These are phyloP conservation scores for Linnemannia elongata DNA, from an alignment of 192 early-diverging fungal species.

Conservation along the genomic window DNA sequence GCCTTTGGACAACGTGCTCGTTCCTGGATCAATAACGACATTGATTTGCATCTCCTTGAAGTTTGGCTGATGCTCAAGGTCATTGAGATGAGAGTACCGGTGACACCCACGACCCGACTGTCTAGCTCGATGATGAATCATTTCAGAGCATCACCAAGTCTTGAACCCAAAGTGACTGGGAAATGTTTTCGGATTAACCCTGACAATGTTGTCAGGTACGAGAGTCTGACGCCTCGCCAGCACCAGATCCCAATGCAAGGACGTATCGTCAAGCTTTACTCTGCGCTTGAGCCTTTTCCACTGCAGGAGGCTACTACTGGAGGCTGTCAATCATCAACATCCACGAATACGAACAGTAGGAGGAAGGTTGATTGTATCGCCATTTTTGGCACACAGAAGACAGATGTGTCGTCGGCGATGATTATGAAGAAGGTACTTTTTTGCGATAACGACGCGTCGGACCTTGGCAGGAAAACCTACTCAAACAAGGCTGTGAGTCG, in stretches of 20 bases:
- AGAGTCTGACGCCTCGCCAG: conserved; percentile 11
- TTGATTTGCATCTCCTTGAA: conserved; percentile 11
- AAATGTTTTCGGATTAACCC: not conserved
- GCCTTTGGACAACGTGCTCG: conserved; percentile 29
- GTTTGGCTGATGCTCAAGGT: conserved; percentile 30
- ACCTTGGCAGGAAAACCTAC: not conserved
- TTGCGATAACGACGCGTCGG: not conserved
- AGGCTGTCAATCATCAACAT: not conserved
- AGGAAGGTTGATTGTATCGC: conserved; percentile 26
- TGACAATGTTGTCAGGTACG: not conserved
- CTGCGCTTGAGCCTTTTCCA: not conserved
- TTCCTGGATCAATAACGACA: not conserved
- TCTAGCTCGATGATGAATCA: not conserved
- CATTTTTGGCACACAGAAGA: conserved; percentile 29
- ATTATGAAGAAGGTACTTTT: conserved; percentile 34
- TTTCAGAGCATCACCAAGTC: not conserved
- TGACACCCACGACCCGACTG: not conserved
- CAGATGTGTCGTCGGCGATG: conserved; percentile 16
- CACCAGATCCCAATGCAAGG: conserved; percentile 7
- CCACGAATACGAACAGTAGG: not conserved
- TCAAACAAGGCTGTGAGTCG: conserved; percentile 19
- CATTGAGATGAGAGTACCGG: conserved; percentile 28
- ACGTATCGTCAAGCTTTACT: conserved; percentile 26
- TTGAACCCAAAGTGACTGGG: not conserved
- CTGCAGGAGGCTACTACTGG: not conserved